phyloP scores from a whole-genome alignment of 805 yeast species.

The Ascoidea tarda region DNA sequence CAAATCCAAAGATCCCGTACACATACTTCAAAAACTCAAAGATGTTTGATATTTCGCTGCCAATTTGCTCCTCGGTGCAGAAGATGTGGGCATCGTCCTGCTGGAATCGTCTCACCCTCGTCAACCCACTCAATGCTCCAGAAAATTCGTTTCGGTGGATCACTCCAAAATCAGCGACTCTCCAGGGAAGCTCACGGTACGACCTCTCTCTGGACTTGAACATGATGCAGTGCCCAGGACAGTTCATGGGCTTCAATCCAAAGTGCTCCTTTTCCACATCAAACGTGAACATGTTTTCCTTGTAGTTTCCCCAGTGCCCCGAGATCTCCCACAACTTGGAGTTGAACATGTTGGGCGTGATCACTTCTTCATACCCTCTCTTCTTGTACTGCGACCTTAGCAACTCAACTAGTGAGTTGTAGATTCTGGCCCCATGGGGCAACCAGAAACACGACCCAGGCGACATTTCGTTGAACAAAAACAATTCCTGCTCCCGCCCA shows the following conservation, averaged over 20 bases:
- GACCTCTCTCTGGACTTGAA: slow-evolving; percentile 90
- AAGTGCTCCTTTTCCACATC: slow-evolving; percentile 93
- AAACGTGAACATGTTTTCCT: slow-evolving; percentile 93
- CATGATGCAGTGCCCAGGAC: slow-evolving; percentile 88
- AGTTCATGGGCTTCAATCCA: slow-evolving; percentile 91
- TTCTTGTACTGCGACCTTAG: slow-evolving; percentile 74
- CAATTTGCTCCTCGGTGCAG: slow-evolving; percentile 89
- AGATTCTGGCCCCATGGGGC: slow-evolving; percentile 97
- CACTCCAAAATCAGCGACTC: slow-evolving; percentile 97
- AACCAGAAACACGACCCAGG: slow-evolving; percentile 99
- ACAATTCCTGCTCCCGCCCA: slow-evolving; percentile 93
- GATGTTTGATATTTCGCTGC: slow-evolving; percentile 65
- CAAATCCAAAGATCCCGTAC: slow-evolving; percentile 88
- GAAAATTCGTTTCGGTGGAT: slow-evolving; percentile 93
- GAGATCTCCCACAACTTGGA: slow-evolving; percentile 96
- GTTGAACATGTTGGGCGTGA: slow-evolving; percentile 98
- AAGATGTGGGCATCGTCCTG: slow-evolving; percentile 98
- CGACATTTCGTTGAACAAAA: slow-evolving; percentile 89
- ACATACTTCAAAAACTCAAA: slow-evolving; percentile 77
- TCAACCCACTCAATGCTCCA: slow-evolving; percentile 89
- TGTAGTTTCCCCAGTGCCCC: slow-evolving; percentile 97
- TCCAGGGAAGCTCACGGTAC: slow-evolving; percentile 94
- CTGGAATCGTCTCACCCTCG: slow-evolving; percentile 97
- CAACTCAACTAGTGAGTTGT: slow-evolving; percentile 71
- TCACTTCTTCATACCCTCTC: slow-evolving; percentile 96